Base-by-base conservation (phyloP, 2,329 filamentous ascomycete species). In the Talaromyces sp. region DNA sequence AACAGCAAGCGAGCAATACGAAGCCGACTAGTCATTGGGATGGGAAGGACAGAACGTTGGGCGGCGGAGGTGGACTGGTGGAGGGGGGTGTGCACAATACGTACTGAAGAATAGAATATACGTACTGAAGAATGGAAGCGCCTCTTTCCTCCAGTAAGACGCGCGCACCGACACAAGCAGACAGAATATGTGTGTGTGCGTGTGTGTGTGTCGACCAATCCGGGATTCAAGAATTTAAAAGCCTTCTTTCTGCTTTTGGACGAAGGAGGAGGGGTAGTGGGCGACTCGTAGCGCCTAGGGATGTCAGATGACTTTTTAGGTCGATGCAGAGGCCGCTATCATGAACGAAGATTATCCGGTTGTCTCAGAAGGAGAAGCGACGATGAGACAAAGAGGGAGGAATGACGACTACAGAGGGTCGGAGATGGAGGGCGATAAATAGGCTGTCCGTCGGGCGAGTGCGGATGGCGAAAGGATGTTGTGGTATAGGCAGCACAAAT, bases 271-370 rank as follows among this genome's bases (percentile, higher is more conserved):
- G 35, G 37, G 49, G 45, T 41, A 49, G 61, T 54, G 45, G 47
- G 39, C 49, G 11, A 41, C 22, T 41, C 60, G 50, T 49, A 63
- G 61, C 50, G 50, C 39, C 45, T 61, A 50, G 50, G 50, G 50
- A 57, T 63, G 61, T 63, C 61, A 63, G 61, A 63, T 63, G 61
- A 63, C 50, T 57, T 37, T 43, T 62, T 54, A 31, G 56, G 56
- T 49, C 43, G 43, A 57, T 35, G 50, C 37, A 57, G 17, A 43
- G 25, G 17, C 50, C 25, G 39, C 56, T 57, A 49, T 63, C 13
- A 22, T 43, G 27, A 39, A 62, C 33, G 60, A 63, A 19, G 17
- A 33, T 45, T 57, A 57, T 43, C 52, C 35, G 61, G 27, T 45
- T 61, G 61, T 63, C 39, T 56, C 52, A 33, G 61, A 56, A 9